phyloP scores from a whole-genome alignment of 2,329 filamentous ascomycete genomes.

The Stenocarpella maydis region DNA sequence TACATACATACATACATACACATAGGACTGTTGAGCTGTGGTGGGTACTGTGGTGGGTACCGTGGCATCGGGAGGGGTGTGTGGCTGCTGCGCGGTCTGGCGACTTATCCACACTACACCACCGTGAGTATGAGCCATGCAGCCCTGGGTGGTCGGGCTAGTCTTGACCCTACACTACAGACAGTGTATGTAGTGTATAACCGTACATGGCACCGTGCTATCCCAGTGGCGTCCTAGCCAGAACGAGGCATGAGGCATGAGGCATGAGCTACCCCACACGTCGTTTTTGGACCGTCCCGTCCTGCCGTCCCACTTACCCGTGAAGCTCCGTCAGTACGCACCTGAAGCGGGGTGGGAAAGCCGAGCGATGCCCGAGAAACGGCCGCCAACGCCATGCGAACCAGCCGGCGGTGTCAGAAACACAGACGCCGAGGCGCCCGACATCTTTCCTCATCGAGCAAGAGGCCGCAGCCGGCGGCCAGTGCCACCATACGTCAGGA shows the following conservation, averaged over 20 bases:
- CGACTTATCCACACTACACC: too few relatives aligned
- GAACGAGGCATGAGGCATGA: too few relatives aligned
- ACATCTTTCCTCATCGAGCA: conserved; percentile 23
- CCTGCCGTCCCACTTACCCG: conserved; percentile 18
- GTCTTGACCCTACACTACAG: too few relatives aligned
- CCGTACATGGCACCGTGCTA: too few relatives aligned
- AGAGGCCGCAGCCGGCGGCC: conserved; percentile 6
- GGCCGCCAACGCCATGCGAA: conserved; percentile 32
- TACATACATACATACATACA: too few relatives aligned
- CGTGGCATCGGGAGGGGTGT: background rate
- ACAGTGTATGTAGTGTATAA: too few relatives aligned
- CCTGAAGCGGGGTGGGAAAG: conserved; percentile 30
- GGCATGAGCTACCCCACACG: conserved; percentile 25
- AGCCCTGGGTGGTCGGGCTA: background rate
- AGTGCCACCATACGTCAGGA: conserved; percentile 20
- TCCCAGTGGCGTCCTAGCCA: too few relatives aligned
- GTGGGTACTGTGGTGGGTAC: too few relatives aligned
- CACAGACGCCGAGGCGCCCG: conserved; percentile 28
- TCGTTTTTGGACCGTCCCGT: background rate
- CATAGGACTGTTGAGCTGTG: too few relatives aligned
- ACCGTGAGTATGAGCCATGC: background rate
- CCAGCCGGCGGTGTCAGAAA: conserved; percentile 1
- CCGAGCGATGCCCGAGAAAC: conserved; percentile 42
- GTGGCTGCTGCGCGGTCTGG: background rate
- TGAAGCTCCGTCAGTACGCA: background rate